A percentile compares a stretch with the other conserved stretches of the same genome.
Evolutionary conservation across 2,329 filamentous ascomycete genomes (phyloP).

Genomic region (Fusarium nisikadoi): DNA sequence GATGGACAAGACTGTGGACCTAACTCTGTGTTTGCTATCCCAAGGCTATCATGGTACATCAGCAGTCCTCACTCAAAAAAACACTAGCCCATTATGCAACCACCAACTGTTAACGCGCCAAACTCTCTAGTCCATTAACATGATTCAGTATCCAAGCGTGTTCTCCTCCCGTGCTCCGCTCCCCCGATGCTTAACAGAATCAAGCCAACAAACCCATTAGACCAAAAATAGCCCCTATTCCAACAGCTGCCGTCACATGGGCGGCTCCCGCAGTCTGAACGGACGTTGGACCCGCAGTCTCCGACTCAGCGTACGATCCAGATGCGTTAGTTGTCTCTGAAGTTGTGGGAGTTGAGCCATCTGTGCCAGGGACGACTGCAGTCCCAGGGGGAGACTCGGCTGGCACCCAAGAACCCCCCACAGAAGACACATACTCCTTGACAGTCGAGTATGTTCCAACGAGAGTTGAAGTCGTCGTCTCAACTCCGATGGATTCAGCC

Average conservation of each 20-base stretch:
- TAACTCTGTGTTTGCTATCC: constrained; percentile 22
- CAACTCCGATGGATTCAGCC: background rate
- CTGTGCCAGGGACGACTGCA: background rate
- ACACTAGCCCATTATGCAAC: constrained; percentile 29
- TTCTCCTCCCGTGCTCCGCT: background rate
- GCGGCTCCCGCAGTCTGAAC: constrained; percentile 39
- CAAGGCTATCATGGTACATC: constrained; percentile 10
- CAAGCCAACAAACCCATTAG: constrained; percentile 39
- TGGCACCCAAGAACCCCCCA: constrained; percentile 19
- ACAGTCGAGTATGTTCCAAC: constrained; percentile 17
- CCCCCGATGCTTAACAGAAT: constrained; percentile 3
- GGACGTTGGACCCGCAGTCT: constrained; percentile 24
- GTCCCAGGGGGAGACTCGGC: constrained; percentile 7
- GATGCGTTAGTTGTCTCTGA: background rate
- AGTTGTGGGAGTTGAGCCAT: background rate
- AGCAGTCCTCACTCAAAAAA: constrained; percentile 20
- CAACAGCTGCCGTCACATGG: constrained; percentile 35
- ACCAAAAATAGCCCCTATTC: constrained; percentile 40
- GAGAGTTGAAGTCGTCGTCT: constrained; percentile 5
- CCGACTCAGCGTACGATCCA: constrained; percentile 7
- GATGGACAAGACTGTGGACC: constrained; percentile 6
- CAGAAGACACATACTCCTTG: constrained; percentile 24
- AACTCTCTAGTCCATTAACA: constrained; percentile 10
- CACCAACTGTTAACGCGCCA: constrained; percentile 16
- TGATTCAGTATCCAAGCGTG: constrained; percentile 13